Evolutionary conservation across 2,329 filamentous ascomycete genomes (phyloP).

Genomic region (Claviceps humidiphila): DNA sequence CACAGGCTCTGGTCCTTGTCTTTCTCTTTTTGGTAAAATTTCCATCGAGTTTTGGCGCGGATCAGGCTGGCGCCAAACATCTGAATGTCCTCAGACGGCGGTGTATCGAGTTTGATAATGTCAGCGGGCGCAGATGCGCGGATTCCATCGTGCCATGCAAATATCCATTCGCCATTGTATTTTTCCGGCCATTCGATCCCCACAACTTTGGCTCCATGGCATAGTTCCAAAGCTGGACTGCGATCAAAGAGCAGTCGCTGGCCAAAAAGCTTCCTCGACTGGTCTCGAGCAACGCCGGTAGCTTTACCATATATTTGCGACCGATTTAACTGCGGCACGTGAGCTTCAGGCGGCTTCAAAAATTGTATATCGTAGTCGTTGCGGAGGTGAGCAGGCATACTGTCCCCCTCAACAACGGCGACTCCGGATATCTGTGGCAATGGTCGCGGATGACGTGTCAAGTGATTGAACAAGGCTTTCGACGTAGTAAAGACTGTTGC

Average conservation of each 20-base stretch:
- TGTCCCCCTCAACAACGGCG: constrained; percentile 30
- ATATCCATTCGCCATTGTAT: constrained; percentile 43
- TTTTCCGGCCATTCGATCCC: constrained; percentile 37
- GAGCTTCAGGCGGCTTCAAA: constrained; percentile 23
- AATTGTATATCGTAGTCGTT: constrained; percentile 44
- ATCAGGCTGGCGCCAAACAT: constrained; percentile 33
- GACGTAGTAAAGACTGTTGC: constrained; percentile 44
- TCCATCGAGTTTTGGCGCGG: constrained; percentile 38
- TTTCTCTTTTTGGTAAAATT: constrained; percentile 33
- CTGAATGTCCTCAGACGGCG: constrained; percentile 31
- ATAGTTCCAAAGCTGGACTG: constrained; percentile 31
- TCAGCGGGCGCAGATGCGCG: constrained; percentile 37
- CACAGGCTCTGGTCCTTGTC: constrained; percentile 32
- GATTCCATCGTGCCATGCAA: constrained; percentile 42
- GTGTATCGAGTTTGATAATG: constrained; percentile 33
- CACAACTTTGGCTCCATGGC: constrained; percentile 34
- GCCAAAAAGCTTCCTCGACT: constrained; percentile 33
- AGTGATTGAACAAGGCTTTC: constrained; percentile 37
- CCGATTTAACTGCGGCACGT: constrained; percentile 28
- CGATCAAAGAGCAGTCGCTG: constrained; percentile 32
- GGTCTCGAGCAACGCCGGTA: constrained; percentile 31
- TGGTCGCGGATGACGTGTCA: constrained; percentile 40
- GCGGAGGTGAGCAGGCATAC: constrained; percentile 24
- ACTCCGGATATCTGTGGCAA: constrained; percentile 36
- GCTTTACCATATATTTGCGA: constrained; percentile 29